Evolutionary conservation across 306 rosid species (phyloP).

Genomic region (Psophocarpus tetragonolobus): DNA sequence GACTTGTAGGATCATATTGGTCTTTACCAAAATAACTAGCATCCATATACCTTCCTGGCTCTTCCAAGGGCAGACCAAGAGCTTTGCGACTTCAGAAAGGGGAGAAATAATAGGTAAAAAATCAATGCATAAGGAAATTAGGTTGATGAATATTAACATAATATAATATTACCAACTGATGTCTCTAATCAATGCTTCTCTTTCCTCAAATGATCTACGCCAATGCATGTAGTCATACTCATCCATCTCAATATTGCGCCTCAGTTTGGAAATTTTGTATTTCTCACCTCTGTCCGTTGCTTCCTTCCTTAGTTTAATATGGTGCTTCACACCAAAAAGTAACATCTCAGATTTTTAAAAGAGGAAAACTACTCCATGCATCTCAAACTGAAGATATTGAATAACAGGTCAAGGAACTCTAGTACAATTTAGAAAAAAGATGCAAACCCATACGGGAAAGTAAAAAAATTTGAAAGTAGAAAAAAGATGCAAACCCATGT

Average conservation of each 20-base stretch:
- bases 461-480: neutral
- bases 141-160: neutral
- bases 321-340: conserved; percentile 48
- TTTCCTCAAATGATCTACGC: conserved; percentile 91
- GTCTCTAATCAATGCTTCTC: conserved; percentile 93
- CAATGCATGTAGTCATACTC: conserved; percentile 91
- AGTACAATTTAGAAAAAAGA: conserved; percentile 12
- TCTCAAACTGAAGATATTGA: conserved; percentile 10
- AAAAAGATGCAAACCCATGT: conserved; percentile 13
- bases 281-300: conserved; percentile 81
- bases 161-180: conserved; percentile 72
- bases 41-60: conserved; percentile 87
- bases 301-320: conserved; percentile 53
- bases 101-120: neutral
- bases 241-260: conserved; percentile 90
- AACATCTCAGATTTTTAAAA: conserved; percentile 21
- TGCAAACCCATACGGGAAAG: conserved; percentile 15
- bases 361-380: neutral
- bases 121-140: neutral
- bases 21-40: conserved; percentile 77
- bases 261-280: conserved; percentile 63
- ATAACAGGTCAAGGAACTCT: conserved; percentile 13
- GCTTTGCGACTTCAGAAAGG: conserved; percentile 64
- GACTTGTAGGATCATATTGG: conserved; percentile 69
- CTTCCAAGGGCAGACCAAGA: conserved; percentile 88